phyloP scores from a whole-genome alignment of 768 basidiomycete species.

The Jaapia argillacea region DNA sequence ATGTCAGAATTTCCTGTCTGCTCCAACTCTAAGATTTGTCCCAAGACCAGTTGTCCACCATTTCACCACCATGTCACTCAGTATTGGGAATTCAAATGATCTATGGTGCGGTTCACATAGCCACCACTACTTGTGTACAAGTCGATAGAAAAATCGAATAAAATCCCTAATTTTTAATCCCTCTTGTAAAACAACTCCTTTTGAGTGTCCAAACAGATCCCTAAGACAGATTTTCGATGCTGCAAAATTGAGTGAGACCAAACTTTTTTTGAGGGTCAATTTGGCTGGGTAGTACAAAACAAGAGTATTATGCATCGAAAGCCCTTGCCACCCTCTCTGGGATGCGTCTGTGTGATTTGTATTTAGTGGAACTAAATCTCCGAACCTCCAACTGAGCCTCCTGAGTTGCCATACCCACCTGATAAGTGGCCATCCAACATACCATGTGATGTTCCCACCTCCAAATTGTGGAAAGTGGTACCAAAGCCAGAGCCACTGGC shows the following conservation, averaged over 20 bases:
- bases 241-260: not conserved
- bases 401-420: conserved; percentile 13
- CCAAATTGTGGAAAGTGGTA: conserved; percentile 12
- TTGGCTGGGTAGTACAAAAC: not conserved
- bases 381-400: conserved; percentile 22
- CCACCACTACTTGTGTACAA: not conserved
- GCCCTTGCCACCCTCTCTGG: conserved; percentile 5
- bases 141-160: not conserved
- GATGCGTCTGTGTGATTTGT: conserved; percentile 15
- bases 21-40: too few species aligned
- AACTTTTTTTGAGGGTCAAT: not conserved
- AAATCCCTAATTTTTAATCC: not conserved
- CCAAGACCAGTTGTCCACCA: too few species aligned
- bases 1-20: too few species aligned
- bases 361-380: conserved; percentile 21
- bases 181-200: not conserved
- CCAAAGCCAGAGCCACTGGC: conserved; percentile 11
- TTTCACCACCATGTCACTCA: too few species aligned
- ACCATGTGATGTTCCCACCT: conserved; percentile 24
- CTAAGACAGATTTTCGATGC: not conserved
- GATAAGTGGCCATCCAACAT: conserved; percentile 25
- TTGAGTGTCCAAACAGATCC: not conserved
- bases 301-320: not conserved
- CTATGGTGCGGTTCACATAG: not conserved
- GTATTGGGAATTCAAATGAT: too few species aligned